A percentile compares a stretch with the other conserved stretches of the same genome.
Evolutionary conservation across 177 flowering plant species (phyloP).

Genomic region (Tripterygium wilfordii): DNA sequence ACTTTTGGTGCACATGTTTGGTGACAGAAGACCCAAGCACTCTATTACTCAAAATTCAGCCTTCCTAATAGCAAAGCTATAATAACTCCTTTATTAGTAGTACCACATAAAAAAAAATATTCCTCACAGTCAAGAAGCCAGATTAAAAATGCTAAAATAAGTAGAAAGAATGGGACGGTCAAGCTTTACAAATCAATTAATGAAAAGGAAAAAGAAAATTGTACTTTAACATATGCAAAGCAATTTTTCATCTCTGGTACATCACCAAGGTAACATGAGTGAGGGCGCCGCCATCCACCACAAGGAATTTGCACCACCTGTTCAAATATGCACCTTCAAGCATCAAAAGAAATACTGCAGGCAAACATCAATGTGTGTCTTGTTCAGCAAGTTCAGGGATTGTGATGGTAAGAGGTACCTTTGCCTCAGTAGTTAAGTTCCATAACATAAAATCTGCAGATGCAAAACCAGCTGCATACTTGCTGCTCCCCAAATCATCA

Average conservation of each 20-base stretch:
- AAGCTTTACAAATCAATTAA: too few species aligned
- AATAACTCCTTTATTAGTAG: too few species aligned
- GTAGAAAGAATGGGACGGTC: too few species aligned
- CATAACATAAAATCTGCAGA: conserved; percentile 82
- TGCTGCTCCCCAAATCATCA: conserved; percentile 31
- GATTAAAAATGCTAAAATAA: too few species aligned
- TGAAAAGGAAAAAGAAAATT: background rate
- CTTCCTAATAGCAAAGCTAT: too few species aligned
- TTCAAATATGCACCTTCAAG: conserved; percentile 6
- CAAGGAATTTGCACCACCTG: conserved; percentile 79
- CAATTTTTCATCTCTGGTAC: conserved; percentile 65
- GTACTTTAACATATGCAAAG: conserved; percentile 94
- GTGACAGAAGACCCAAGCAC: too few species aligned
- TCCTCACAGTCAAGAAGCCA: too few species aligned
- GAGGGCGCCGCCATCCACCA: conserved; percentile 99
- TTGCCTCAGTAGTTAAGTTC: conserved; percentile 62
- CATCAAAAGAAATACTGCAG: background rate
- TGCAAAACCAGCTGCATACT: conserved; percentile 82
- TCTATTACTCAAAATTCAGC: too few species aligned
- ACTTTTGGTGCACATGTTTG: too few species aligned
- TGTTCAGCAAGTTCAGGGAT: too few species aligned
- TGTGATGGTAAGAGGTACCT: conserved; percentile 52
- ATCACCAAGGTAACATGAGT: conserved; percentile 76
- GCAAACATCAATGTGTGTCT: too few species aligned
- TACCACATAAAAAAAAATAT: too few species aligned